phyloP scores from a whole-genome alignment of 139 green algal species.

The Micractinium conductrix region DNA sequence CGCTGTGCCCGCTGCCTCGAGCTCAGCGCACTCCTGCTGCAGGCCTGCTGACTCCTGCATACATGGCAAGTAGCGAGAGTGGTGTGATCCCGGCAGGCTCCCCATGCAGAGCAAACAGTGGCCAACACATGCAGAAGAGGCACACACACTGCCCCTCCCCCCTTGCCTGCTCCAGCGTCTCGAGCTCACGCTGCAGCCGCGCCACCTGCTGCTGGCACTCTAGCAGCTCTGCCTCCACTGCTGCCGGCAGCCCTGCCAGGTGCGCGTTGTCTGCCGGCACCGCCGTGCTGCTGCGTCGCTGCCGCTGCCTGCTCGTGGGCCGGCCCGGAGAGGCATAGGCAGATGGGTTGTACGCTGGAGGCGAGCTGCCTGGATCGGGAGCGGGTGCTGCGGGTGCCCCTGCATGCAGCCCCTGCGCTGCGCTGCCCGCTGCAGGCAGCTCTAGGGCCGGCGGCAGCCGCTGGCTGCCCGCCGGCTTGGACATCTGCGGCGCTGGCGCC shows the following conservation, averaged over 20 bases:
- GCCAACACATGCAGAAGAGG: neutral
- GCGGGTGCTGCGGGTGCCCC: neutral
- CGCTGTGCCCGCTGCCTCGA: neutral
- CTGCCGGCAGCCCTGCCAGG: neutral
- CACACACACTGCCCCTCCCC: neutral
- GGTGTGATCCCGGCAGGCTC: neutral
- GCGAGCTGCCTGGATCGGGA: constrained; percentile 13
- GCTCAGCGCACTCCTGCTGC: neutral
- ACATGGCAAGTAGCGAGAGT: neutral
- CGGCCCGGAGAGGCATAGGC: constrained; percentile 32
- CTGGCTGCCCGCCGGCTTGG: neutral
- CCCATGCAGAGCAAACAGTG: neutral
- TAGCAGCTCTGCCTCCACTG: constrained; percentile 31
- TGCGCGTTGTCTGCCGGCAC: neutral
- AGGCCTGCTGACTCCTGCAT: constrained; percentile 10
- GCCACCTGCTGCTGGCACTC: constrained; percentile 8
- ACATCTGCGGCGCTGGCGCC: neutral
- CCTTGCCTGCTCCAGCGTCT: constrained; percentile 13
- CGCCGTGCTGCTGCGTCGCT: neutral
- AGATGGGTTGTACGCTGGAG: constrained; percentile 22
- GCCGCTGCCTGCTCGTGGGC: neutral
- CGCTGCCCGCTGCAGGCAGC: too few species aligned
- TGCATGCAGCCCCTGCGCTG: too few species aligned
- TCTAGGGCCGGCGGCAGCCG: too few species aligned
- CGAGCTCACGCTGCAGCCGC: constrained; percentile 11